Evolutionary conservation across 192 early-diverging fungal species (phyloP), one percentile per base, ranked within the genome.

Genomic region (Linnemannia hyalina): DNA sequence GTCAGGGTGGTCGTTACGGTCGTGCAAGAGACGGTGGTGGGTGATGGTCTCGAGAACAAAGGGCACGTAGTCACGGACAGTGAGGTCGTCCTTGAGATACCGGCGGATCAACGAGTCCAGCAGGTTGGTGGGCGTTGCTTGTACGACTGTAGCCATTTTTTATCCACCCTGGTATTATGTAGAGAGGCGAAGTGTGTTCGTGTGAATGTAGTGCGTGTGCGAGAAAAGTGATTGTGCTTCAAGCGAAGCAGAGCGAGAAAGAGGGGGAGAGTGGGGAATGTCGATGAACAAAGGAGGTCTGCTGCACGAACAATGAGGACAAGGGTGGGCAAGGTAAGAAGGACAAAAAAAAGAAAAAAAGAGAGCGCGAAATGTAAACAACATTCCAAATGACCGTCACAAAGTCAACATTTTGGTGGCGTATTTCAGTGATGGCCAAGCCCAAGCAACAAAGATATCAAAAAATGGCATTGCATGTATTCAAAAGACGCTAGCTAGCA

Each of bases 41-140:
- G 82, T 76, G 68, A 93, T 80, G 9, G 88, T 87, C 44, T 91
- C 91, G 41, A 93, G 57, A 22, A 93, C 81, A 88, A 92, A 91
- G 35, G 91, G 88, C 3, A 93, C 71, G 70, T 89, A 82, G 18
- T 77, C 71, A 23, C 85, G 75, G 29, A 92, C 77, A 1, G 68
- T 73, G 11, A 84, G 74, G 35, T 91, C 88, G 29, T 89, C 84
- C 40, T 84, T 80, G 36, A 90, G 77, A 38, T 90, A 90, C 32
- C 80, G 76, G 42, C 76, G 68, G 73, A 81, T 79, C 46, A 91
- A 22, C n/a, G 88, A 76, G 41, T 82, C 80, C 57, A 91, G 70
- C 52, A 91, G 54, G 55, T 83, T 87, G 29, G 73, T 60, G 29
- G 82, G 82, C 22, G 79, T 88, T 60, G 75, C 78, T 72, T 80